phyloP scores from a whole-genome alignment of 306 rosid genomes.

The Cajanus cajan region DNA sequence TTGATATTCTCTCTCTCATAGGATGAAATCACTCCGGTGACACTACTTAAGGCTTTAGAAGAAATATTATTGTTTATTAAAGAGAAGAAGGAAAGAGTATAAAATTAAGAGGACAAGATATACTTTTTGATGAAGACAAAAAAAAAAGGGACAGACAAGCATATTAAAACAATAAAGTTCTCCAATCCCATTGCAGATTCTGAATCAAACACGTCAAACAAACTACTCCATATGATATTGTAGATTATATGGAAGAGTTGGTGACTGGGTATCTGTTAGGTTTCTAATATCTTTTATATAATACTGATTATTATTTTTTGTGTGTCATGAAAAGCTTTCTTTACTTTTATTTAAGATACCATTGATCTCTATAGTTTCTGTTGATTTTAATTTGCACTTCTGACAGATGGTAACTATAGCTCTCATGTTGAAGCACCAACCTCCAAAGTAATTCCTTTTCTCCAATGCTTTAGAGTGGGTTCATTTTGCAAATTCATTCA shows the following conservation, averaged over 20 bases:
- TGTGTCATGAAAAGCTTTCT: not conserved
- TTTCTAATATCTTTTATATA: not conserved
- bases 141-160: too few relatives aligned
- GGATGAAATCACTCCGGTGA: not conserved
- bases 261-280: not conserved
- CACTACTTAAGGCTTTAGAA: not conserved
- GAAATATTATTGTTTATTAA: not conserved
- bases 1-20: not conserved
- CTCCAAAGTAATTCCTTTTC: constrained; percentile 43
- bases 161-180: too few relatives aligned
- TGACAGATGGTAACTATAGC: constrained; percentile 43
- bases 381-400: constrained; percentile 31
- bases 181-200: not conserved
- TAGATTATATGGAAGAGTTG: not conserved
- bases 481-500: constrained; percentile 22
- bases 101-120: not conserved
- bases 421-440: constrained; percentile 28
- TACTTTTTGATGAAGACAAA: not conserved
- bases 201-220: not conserved
- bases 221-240: not conserved
- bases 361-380: not conserved
- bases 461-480: constrained; percentile 13
- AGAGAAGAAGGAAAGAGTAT: not conserved
- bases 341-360: not conserved
- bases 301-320: not conserved